Conservation (phyloP, 2,329 filamentous ascomycete species). For the Aspergillus oerlinghausenensis region DNA sequence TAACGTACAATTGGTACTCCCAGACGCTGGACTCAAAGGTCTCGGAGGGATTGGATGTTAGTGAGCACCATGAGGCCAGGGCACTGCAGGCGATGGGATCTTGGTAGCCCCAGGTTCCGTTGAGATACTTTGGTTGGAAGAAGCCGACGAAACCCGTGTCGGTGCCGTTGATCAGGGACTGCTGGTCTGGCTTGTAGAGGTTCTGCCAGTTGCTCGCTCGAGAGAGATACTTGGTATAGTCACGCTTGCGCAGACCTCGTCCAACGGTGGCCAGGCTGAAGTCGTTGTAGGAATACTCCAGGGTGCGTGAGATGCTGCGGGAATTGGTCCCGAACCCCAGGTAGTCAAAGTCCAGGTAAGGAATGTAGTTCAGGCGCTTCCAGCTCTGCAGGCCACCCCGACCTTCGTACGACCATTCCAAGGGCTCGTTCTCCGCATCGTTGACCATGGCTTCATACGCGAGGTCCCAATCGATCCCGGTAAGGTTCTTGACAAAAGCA, state of each 20-base stretch:
- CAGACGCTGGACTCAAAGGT: slow-evolving; percentile 35
- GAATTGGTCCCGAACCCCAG: slow-evolving; percentile 65
- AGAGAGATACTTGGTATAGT: slow-evolving; percentile 55
- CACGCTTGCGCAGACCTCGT: slow-evolving; percentile 49
- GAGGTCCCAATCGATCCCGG: slow-evolving; percentile 60
- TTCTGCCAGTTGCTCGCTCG: slow-evolving; percentile 65
- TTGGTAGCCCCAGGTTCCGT: slow-evolving; percentile 66
- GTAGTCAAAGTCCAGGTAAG: slow-evolving; percentile 63
- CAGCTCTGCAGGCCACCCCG: slow-evolving; percentile 66
- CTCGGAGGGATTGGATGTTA: slow-evolving; percentile 28
- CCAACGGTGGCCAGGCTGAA: slow-evolving; percentile 63
- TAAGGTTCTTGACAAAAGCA: slow-evolving; percentile 63
- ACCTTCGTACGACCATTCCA: slow-evolving; percentile 65
- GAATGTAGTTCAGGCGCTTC: slow-evolving; percentile 67
- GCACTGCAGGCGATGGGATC: slow-evolving; percentile 1
- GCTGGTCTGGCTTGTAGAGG: slow-evolving; percentile 59
- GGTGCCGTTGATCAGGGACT: slow-evolving; percentile 51
- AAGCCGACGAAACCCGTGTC: slow-evolving; percentile 67
- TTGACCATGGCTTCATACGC: slow-evolving; percentile 66
- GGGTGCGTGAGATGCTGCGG: slow-evolving; percentile 64
- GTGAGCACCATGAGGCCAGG: slow-evolving; percentile 18
- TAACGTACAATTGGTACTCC: slow-evolving; percentile 48
- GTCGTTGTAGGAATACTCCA: slow-evolving; percentile 75
- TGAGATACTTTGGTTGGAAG: slow-evolving; percentile 65
- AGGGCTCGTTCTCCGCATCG: slow-evolving; percentile 66